Percentiles rank a stretch among this genome's conserved stretches.
These are phyloP conservation scores for Solanum pennellii DNA, from an alignment of 257 asterid species.

Conservation along the genomic window DNA sequence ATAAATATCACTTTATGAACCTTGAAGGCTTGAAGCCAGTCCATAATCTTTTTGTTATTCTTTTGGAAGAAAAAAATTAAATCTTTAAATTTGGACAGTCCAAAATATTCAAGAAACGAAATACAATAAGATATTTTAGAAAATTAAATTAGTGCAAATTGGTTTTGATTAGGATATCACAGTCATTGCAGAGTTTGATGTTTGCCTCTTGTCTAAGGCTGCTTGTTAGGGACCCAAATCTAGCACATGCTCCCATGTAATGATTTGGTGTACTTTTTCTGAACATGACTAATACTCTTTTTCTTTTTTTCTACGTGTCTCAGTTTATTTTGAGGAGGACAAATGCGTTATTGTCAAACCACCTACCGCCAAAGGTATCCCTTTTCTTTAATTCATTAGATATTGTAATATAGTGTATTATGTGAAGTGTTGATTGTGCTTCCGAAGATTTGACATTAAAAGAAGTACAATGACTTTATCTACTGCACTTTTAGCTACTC, in stretches of 20 bases:
- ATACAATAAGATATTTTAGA: neutral
- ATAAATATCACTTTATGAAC: neutral
- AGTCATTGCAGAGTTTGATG: neutral
- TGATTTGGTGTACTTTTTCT: neutral
- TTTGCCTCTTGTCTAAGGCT: neutral
- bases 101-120: neutral
- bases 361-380: constrained; percentile 95
- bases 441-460: neutral
- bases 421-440: neutral
- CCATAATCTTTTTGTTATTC: neutral
- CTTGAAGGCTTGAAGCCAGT: neutral
- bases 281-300: constrained; percentile 6
- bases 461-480: neutral
- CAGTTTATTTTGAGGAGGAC: constrained; percentile 98
- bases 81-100: neutral
- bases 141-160: neutral
- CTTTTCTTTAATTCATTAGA: neutral
- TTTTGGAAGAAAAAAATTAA: neutral
- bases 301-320: constrained; percentile 5
- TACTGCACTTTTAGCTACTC: neutral
- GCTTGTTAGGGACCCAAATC: neutral
- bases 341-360: constrained; percentile 83
- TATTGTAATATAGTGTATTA: neutral
- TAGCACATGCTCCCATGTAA: neutral
- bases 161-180: neutral